phyloP scores from a whole-genome alignment of 495 filamentous ascomycete species.

The Penicillium maclennaniae region DNA sequence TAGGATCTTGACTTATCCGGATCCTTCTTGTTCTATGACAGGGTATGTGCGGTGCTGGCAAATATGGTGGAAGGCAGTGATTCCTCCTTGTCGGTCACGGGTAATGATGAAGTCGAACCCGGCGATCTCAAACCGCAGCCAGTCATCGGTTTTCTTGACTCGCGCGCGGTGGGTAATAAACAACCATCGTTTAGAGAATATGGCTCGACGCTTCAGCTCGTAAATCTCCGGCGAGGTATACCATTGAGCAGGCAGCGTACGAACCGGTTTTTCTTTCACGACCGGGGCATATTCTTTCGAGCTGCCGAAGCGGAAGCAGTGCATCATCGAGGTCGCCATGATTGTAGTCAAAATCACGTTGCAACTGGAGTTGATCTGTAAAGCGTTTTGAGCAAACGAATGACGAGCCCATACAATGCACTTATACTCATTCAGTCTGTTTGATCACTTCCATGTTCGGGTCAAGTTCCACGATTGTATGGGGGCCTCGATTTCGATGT shows the following conservation, averaged over 20 bases:
- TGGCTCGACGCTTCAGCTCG: constrained; percentile 48
- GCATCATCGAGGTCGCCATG: constrained; percentile 27
- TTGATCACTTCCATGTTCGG: not conserved
- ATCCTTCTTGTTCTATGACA: constrained; percentile 41
- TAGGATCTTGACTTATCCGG: constrained; percentile 46
- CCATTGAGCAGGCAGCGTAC: constrained; percentile 48
- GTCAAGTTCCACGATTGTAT: not conserved
- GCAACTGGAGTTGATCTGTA: no score
- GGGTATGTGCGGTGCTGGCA: constrained; percentile 54
- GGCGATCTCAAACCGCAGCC: constrained; percentile 44
- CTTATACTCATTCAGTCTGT: not conserved
- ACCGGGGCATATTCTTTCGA: constrained; percentile 12
- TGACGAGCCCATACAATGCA: not conserved
- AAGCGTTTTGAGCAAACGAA: no score
- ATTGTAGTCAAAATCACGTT: not conserved
- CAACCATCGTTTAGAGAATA: constrained; percentile 50
- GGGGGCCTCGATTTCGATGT: not conserved
- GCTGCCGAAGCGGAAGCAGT: constrained; percentile 30
- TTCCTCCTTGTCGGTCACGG: constrained; percentile 39
- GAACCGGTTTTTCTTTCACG: constrained; percentile 18
- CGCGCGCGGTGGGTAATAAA: constrained; percentile 48
- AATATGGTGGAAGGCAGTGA: constrained; percentile 55
- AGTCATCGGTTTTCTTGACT: constrained; percentile 45
- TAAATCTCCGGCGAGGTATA: constrained; percentile 47
- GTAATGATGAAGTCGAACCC: constrained; percentile 47